Evolutionary conservation across 2,329 filamentous ascomycete species (phyloP).

Genomic region (Zymoseptoria crescenta): DNA sequence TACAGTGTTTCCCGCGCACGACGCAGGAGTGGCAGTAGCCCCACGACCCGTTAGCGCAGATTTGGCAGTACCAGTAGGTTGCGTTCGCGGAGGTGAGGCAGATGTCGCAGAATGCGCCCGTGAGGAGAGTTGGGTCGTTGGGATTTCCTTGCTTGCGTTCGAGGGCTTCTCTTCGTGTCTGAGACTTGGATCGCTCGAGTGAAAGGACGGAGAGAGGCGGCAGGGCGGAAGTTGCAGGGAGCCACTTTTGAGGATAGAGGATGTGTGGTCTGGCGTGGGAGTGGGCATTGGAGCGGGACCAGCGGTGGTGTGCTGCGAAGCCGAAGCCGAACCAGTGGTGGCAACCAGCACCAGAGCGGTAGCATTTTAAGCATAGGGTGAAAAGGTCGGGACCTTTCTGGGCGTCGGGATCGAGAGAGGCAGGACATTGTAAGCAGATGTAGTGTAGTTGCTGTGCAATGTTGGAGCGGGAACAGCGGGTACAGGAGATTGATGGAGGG

Average conservation of each 20-base stretch:
- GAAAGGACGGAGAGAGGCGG: background rate
- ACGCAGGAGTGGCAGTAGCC: slow-evolving; percentile 87
- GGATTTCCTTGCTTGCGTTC: slow-evolving; percentile 34
- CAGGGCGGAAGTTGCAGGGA: slow-evolving; percentile 48
- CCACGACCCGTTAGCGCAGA: slow-evolving; percentile 90
- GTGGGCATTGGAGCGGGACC: slow-evolving; percentile 30
- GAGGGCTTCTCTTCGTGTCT: slow-evolving; percentile 33
- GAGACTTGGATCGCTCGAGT: background rate
- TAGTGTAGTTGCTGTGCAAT: slow-evolving; percentile 86
- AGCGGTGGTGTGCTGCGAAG: slow-evolving; percentile 52
- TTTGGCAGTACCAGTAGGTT: slow-evolving; percentile 82
- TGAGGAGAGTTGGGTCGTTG: slow-evolving; percentile 54
- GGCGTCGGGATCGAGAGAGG: slow-evolving; percentile 41
- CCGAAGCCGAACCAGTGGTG: slow-evolving; percentile 85
- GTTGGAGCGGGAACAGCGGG: slow-evolving; percentile 58
- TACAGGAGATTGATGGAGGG: slow-evolving; percentile 61
- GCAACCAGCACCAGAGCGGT: slow-evolving; percentile 68
- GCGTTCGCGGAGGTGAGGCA: slow-evolving; percentile 68
- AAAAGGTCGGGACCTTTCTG: slow-evolving; percentile 36
- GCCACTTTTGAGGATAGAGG: slow-evolving; percentile 41
- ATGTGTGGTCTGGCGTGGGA: slow-evolving; percentile 45
- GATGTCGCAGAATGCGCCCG: slow-evolving; percentile 74
- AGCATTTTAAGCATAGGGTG: slow-evolving; percentile 76
- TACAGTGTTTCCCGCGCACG: slow-evolving; percentile 72
- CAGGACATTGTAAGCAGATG: slow-evolving; percentile 63